Evolutionary conservation across 495 filamentous ascomycete genomes (phyloP), one percentile per base, ranked within the genome.

Genomic region (Cercophora samala): DNA sequence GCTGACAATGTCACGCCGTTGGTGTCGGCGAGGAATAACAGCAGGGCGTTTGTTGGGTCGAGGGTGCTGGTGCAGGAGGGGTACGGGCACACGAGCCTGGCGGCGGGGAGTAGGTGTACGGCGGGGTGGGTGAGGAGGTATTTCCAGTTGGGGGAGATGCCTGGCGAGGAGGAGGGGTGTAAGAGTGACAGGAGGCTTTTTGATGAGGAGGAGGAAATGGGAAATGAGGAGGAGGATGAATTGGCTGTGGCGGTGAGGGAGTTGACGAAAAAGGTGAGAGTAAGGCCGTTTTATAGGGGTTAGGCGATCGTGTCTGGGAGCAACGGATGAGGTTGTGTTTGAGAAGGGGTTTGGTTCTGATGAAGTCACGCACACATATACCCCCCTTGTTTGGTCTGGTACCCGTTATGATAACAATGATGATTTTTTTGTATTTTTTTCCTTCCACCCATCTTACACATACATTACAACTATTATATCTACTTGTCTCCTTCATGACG

Each of bases 1-100:
- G 82, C 79, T 5, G 87, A 89, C 66, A 87, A 87, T 17, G 80
- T 88, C 2, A 82, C 85, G 11, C 86, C 87, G 3, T 66, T 85
- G 5, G 62, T 77, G 17, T 82, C 78, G 58, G 87, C 84, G 2
- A 69, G 74, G 19, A 81, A 80, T 46, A 87, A 87, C 77, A 75
- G 80, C 1, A 72, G 72, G 17, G 75, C 76, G 0, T 89, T 87
- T 66, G 72, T 73, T 13, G 84, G 84, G 13, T 83, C 84, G 4
- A 79, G 77, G 5, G 74, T 86, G n/a, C 66, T 89, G 59, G 75
- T 81, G n/a, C 84, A 88, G 73, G 79, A 87, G 51, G 80, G 79
- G 21, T 80, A 82, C 62, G 84, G 84, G 22, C 78, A 81, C 62
- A 79, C 77, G 9, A 77, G 73, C 21, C 65, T 81, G 23, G 73